These are phyloP conservation scores for Protomyces inundatus DNA, from an alignment of 1,139 yeast species.

Conservation along the genomic window DNA sequence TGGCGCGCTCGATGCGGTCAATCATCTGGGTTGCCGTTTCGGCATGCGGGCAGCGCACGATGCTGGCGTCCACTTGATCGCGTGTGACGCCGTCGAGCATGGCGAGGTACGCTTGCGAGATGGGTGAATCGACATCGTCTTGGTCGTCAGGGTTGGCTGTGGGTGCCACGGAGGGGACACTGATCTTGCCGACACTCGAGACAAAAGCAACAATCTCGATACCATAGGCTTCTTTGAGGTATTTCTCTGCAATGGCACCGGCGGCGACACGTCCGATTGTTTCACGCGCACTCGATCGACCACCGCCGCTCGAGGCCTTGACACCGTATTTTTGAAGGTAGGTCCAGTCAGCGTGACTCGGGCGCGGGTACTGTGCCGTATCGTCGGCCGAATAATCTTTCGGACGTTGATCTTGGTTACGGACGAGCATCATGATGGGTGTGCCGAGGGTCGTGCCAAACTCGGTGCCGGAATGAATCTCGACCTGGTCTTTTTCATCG, in stretches of 20 bases:
- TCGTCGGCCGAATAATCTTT: conserved; percentile 84
- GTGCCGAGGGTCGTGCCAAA: conserved; percentile 87
- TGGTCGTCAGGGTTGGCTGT: conserved; percentile 28
- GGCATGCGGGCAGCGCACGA: conserved; percentile 88
- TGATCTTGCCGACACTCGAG: conserved; percentile 72
- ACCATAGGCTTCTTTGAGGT: conserved; percentile 64
- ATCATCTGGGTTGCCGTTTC: conserved; percentile 72
- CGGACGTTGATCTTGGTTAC: conserved; percentile 94
- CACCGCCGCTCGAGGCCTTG: conserved; percentile 95
- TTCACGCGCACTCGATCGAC: conserved; percentile 94
- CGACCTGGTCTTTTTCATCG: conserved; percentile 87
- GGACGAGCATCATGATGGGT: conserved; percentile 89
- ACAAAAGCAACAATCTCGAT: conserved; percentile 97
- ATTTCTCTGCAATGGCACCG: conserved; percentile 95
- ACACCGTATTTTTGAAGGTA: conserved; percentile 84
- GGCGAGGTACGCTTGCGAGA: conserved; percentile 58
- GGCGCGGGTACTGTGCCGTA: conserved; percentile 82
- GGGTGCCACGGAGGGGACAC: conserved; percentile 25
- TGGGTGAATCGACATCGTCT: conserved; percentile 62
- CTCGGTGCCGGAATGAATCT: conserved; percentile 92
- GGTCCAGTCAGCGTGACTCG: conserved; percentile 96
- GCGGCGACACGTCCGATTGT: conserved; percentile 99
- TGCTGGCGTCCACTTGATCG: conserved; percentile 84
- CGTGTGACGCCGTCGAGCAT: conserved; percentile 72
- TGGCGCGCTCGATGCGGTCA: conserved; percentile 75